A percentile compares a stretch with the other conserved stretches of the same genome.
These are phyloP conservation scores for Coemansia sp. DNA, from an alignment of 192 early-diverging fungal species.

Conservation along the genomic window DNA sequence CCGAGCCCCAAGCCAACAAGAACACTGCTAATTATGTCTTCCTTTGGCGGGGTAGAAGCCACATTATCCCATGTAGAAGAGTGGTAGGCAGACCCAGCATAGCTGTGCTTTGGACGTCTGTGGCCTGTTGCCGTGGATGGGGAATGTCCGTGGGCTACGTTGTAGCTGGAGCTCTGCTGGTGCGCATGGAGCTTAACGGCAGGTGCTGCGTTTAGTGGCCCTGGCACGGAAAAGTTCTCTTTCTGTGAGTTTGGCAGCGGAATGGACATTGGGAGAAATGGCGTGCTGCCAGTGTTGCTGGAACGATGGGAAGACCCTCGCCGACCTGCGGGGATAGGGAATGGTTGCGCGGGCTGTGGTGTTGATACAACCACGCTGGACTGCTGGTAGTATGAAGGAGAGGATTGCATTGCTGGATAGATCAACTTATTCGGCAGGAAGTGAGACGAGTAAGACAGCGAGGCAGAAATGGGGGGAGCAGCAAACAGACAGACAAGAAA, in stretches of 20 bases:
- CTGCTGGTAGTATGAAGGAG: slow-evolving; percentile 6
- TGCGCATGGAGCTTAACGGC: slow-evolving; percentile 1
- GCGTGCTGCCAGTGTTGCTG: slow-evolving; percentile 3
- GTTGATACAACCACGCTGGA: slow-evolving; percentile 1
- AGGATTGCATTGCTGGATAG: background rate
- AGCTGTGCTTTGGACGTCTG: background rate
- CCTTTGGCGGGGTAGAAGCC: slow-evolving; percentile 2
- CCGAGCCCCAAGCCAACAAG: background rate
- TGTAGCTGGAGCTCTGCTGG: slow-evolving; percentile 2
- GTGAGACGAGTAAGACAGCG: background rate
- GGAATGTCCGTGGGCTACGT: background rate
- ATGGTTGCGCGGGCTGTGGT: background rate
- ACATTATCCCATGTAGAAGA: background rate
- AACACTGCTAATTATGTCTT: background rate
- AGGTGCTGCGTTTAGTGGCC: background rate
- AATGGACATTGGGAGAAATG: slow-evolving; percentile 20
- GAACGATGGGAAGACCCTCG: background rate
- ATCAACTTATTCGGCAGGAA: background rate
- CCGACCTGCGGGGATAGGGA: background rate
- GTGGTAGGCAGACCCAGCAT: background rate
- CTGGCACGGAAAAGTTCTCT: background rate
- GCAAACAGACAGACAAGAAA: background rate
- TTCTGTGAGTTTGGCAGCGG: slow-evolving; percentile 17
- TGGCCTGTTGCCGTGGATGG: background rate
- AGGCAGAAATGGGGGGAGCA: background rate